Evolutionary conservation across 768 basidiomycete species (phyloP), one percentile per base, ranked within the genome.

Genomic region (Hypsizygus marmoreus): DNA sequence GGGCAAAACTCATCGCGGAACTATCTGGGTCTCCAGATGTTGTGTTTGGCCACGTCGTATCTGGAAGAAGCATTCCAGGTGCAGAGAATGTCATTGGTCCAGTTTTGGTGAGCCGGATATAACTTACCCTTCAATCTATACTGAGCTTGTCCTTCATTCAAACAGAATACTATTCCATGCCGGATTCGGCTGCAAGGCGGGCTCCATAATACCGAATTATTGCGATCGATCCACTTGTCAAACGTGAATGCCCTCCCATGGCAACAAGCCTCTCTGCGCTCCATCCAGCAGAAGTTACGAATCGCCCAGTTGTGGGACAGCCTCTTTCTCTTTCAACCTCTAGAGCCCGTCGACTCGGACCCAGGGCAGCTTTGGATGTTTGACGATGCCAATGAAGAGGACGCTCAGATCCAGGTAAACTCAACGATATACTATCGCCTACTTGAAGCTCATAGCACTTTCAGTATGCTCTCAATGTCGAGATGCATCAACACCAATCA

Each of bases 51-150:
- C 72, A 74, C 36, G 70, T 73, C 13, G 62, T 77, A 4, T 75
- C 75, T 13, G 76, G 76, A 32, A 61, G 76, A 41, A 67, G 61
- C 33, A 60, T 71, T 12, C 65, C 65, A 16, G 65, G 63, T 26
- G 66, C 70, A 7, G 75, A 77, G 52, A 58, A 67, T 8, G 72
- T 75, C 2, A 66, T 77, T 40, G 76, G 76, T 4, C 76, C 76
- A 4, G 66, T 75, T 43, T 54, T 77, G 45, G 76, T 77, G 40
- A 52, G 72, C 58, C 22, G n/a, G n/a, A n/a, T n/a, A n/a, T n/a
- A n/a, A n/a, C n/a, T n/a, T n/a, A n/a, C n/a, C n/a, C n/a, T 26
- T 39, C 30, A 3, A 38, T 34, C 14, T 13, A 10, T n/a, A 24
- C 5, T 3, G 9, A 8, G 19, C 33, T 22, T 9, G 24, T 20